A percentile compares a stretch with the other conserved stretches of the same genome.
Evolutionary conservation across 2,329 filamentous ascomycete genomes (phyloP).

Genomic region (Pseudophaeomoniella oleicola): DNA sequence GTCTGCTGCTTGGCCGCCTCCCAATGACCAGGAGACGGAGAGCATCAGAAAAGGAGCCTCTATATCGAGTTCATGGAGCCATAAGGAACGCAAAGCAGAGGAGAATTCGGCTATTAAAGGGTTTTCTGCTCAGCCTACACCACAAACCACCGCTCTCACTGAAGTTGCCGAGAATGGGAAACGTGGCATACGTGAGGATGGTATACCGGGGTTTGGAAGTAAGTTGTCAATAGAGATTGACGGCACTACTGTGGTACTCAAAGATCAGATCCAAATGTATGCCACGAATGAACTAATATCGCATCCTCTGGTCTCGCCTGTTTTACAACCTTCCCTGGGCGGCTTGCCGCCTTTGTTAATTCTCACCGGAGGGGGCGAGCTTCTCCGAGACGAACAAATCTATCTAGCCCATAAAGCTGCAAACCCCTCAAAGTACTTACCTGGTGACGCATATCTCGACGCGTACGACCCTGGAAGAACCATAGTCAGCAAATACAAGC

Average conservation of each 20-base stretch:
- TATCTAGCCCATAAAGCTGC: constrained; percentile 92
- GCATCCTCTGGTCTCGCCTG: constrained; percentile 80
- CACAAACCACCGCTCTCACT: background rate
- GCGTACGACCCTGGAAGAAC: constrained; percentile 42
- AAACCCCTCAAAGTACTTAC: constrained; percentile 62
- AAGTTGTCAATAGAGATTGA: constrained; percentile 55
- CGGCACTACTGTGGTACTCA: constrained; percentile 56
- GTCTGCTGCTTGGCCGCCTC: constrained; percentile 82
- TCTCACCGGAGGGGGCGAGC: constrained; percentile 74
- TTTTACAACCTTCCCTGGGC: constrained; percentile 75
- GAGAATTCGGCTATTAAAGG: constrained; percentile 23
- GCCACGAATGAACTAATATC: constrained; percentile 71
- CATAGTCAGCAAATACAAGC: constrained; percentile 51
- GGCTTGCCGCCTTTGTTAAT: constrained; percentile 80
- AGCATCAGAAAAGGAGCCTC: constrained; percentile 33
- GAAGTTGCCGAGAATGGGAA: constrained; percentile 4
- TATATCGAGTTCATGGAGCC: constrained; percentile 24
- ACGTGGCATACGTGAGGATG: constrained; percentile 8
- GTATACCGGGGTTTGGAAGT: constrained; percentile 12
- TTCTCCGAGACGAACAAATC: constrained; percentile 86
- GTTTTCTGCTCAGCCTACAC: constrained; percentile 9
- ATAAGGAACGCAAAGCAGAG: constrained; percentile 14
- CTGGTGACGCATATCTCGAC: constrained; percentile 47
- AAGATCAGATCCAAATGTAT: constrained; percentile 84
- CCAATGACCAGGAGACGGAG: constrained; percentile 59